Percentiles rank a stretch among this genome's conserved stretches.
Conservation (phyloP, 352 stramenopile species). For the Saprolegnia diclina region DNA sequence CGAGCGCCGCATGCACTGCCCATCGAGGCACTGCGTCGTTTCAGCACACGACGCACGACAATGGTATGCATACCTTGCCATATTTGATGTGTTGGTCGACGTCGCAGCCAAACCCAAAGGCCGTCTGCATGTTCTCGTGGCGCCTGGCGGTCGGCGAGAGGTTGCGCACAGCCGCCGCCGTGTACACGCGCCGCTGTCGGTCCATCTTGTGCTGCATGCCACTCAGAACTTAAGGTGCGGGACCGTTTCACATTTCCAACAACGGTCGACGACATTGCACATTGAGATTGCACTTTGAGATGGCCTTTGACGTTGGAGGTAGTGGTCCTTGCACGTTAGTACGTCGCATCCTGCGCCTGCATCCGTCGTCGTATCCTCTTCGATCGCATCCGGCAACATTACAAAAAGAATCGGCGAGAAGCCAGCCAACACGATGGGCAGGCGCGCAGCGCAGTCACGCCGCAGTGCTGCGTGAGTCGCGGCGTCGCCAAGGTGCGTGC, state of each 20-base stretch:
- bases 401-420: neutral
- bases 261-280: no score
- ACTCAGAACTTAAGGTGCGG: neutral
- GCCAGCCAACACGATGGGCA: neutral
- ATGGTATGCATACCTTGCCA: slow-evolving; percentile 23
- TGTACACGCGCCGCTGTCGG: neutral
- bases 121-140: neutral
- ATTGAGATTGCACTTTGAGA: no score
- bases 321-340: no score
- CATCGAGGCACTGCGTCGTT: slow-evolving; percentile 13
- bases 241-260: slow-evolving; percentile 2
- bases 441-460: neutral
- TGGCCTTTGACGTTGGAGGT: no score
- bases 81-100: slow-evolving; percentile 26
- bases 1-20: slow-evolving; percentile 15
- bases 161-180: neutral
- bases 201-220: neutral
- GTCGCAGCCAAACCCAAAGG: slow-evolving; percentile 25
- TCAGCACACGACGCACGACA: neutral
- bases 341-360: no score
- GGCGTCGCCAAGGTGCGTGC: neutral
- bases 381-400: neutral
- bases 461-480: neutral
- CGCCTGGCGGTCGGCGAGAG: neutral
- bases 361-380: no score